Evolutionary conservation across 257 asterid genomes (phyloP), one percentile per base, ranked within the genome.

Genomic region (Penstemon newberryi): DNA sequence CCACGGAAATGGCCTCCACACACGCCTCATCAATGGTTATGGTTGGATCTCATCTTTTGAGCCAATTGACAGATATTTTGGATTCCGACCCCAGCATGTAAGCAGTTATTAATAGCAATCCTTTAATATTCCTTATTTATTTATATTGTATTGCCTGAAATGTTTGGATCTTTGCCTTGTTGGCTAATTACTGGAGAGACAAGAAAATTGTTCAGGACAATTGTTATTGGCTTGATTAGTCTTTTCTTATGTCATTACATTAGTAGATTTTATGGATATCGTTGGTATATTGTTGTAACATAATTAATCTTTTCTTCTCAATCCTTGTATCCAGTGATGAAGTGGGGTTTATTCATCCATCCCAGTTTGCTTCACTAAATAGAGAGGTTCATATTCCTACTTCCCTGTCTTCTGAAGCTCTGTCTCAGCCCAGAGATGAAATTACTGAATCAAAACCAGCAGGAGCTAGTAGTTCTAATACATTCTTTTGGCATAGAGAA

Each of bases 281-380:
- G 33, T 25, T 25, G 33, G 33, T 25, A 2, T 25, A 13, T 47
- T 13, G 49, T 39, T 65, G 74, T 33, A 25, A 2, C 70, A 51
- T 25, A 37, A 59, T 39, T 46, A 46, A 41, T 56, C 18, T 56
- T 68, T 15, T 52, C 43, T 67, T 13, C 66, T 71, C 51, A n/a
- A 52, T 11, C 59, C 55, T 43, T 44, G 67, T 53, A 39, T 66
- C 59, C 78, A 93, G 96, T 72, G 96, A 93, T 77, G 97, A 93
- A 84, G 83, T 93, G 77, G 99, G 99, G 66, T 84, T 87, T 75
- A 70, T 90, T 75, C 97, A 93, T 77, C 97, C 96, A 11, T 79
- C 92, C 63, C 96, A 81, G 76, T 87, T 93, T 82, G 69, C 81
- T 72, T 64, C 79, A 65, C 78, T 93, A 39, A 65, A 49, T 72